Evolutionary conservation across 257 asterid genomes (phyloP).

Genomic region (Nicotiana knightiana): DNA sequence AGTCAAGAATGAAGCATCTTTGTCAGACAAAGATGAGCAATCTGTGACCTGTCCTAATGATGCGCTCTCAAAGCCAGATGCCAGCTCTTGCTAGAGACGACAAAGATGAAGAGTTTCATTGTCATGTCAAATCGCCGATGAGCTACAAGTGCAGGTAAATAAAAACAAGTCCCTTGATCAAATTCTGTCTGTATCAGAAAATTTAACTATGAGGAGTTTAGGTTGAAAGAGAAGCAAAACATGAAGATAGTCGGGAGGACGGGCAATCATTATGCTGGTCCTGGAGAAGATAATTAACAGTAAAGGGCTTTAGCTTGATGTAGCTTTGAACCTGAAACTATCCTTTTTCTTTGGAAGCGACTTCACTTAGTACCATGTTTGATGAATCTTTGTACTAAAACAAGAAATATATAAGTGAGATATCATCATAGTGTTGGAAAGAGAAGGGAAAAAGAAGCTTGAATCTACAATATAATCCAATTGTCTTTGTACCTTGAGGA

Average conservation of each 20-base stretch:
- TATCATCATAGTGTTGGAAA: not conserved
- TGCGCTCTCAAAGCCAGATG: conserved; percentile 11
- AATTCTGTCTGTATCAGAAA: conserved; percentile 36
- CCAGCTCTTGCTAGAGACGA: conserved; percentile 18
- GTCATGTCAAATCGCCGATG: conserved; percentile 32
- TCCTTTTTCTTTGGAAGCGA: no score
- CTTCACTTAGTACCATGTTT: no score
- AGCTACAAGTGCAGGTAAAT: conserved; percentile 33
- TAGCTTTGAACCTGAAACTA: no score
- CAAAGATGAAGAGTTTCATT: conserved; percentile 30
- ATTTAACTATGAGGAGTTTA: conserved; percentile 54
- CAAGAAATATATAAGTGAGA: not conserved
- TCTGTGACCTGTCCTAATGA: conserved; percentile 19
- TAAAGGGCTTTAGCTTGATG: not conserved
- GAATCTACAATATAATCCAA: not conserved
- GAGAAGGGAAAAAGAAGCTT: not conserved
- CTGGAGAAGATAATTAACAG: not conserved
- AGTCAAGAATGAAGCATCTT: conserved; percentile 23
- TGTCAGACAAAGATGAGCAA: not conserved
- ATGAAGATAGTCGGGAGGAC: conserved; percentile 62
- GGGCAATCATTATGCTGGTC: not conserved
- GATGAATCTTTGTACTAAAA: no score
- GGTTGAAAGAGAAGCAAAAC: conserved; percentile 65
- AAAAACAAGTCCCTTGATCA: conserved; percentile 37
- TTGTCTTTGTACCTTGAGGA: not conserved